Percentiles rank a stretch among this genome's conserved stretches.
Conservation (phyloP, 2,329 filamentous ascomycete species). For the Bisporella sp. region DNA sequence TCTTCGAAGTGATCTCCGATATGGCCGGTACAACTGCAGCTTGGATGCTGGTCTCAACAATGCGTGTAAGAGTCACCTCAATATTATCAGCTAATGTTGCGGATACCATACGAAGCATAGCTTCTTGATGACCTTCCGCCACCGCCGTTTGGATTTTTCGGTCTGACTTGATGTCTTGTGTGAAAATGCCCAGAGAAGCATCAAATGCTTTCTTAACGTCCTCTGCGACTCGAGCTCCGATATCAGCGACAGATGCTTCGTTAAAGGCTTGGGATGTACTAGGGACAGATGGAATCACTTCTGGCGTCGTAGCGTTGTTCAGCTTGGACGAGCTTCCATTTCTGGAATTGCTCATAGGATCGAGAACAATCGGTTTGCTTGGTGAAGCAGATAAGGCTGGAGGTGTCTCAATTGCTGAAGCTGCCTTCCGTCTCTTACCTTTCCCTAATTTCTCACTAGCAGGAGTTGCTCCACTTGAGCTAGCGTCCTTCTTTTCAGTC, state of each 20-base stretch:
- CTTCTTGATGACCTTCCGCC: constrained; percentile 59
- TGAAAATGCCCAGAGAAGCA: constrained; percentile 52
- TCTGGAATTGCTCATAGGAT: constrained; percentile 23
- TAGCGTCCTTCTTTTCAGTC: constrained; percentile 24
- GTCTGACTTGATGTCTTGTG: constrained; percentile 61
- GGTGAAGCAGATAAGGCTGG: not conserved
- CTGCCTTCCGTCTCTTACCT: constrained; percentile 65
- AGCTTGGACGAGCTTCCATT: constrained; percentile 20
- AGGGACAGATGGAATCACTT: constrained; percentile 8
- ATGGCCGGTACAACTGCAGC: constrained; percentile 72
- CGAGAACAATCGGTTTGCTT: constrained; percentile 25
- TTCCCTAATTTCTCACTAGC: constrained; percentile 53
- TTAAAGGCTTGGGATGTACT: constrained; percentile 27
- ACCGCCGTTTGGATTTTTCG: constrained; percentile 56
- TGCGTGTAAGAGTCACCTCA: constrained; percentile 38
- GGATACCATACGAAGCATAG: constrained; percentile 61
- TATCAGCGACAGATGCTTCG: constrained; percentile 37
- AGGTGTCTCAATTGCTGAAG: constrained; percentile 5
- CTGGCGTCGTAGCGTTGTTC: constrained; percentile 9
- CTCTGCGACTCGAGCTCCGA: constrained; percentile 40
- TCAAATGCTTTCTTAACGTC: constrained; percentile 45
- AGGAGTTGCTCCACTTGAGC: constrained; percentile 19
- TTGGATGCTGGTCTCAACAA: constrained; percentile 56
- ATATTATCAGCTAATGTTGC: constrained; percentile 64
- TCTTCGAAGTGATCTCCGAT: constrained; percentile 56